Base-by-base conservation (phyloP, 805 yeast genomes). In the Pichia sporocuriosa region DNA sequence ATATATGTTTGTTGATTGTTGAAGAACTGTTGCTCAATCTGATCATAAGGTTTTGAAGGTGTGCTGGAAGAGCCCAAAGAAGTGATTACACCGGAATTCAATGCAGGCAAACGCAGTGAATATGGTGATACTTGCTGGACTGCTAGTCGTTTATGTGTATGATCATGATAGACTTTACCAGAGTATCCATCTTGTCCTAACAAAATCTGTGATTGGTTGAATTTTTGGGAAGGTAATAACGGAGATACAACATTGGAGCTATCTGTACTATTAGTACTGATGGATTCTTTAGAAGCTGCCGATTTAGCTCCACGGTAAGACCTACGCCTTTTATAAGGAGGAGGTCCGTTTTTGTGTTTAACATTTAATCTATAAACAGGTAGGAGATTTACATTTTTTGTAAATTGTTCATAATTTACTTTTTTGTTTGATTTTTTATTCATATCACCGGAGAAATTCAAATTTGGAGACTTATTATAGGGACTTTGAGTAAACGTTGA, bases 321-420 rank as follows among this genome's bases (percentile, higher is more conserved):
- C 4, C 1, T 28, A 20, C 2, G 7, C 12, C n/a, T 27, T 28
- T 30, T 19, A 12, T 28, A 28, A n/a, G 3, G 19, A 21, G n/a
- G 13, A 12, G 10, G 6, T 12, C 13, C 13, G 13, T 15, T 35
- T 12, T 20, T 25, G 11, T 22, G 37, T 4, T 32, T 30, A 9
- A 44, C 37, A n/a, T 40, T 42, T 39, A 44, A 23, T 19, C 42
- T 28, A 34, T 44, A 44, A 24, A 44, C 17, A 2, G 47, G 47
- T 12, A 44, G 23, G 9, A 42, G 30, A 27, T 44, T 44, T 8
- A 44, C 41, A 30, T 33, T 37, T 23, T 36, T 44, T n/a, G 35
- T 22, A 32, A 39, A 39, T 12, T 33, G 42, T 7, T 34, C 32
- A 30, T 43, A 43, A 11, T 35, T n/a, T n/a, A n/a, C n/a, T n/a